Evolutionary conservation across 2,329 filamentous ascomycete genomes (phyloP).

Genomic region (Aspergillus niger): DNA sequence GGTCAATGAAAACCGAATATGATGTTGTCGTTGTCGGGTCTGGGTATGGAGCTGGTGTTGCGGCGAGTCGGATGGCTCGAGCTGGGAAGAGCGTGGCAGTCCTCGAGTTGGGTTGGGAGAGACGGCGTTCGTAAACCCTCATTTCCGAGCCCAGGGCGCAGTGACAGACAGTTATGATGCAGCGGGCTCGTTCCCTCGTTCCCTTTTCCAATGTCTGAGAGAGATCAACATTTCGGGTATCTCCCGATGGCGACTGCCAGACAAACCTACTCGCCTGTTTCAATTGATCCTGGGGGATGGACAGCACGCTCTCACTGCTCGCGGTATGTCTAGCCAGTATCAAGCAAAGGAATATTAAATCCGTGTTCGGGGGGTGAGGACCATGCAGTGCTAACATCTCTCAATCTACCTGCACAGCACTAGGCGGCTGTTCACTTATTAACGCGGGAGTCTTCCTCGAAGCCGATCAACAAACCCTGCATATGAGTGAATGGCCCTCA

Average conservation of each 20-base stretch:
- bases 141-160: not conserved
- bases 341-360: no score
- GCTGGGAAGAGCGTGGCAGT: conserved; percentile 63
- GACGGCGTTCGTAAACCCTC: conserved; percentile 51
- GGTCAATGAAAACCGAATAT: conserved; percentile 43
- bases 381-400: no score
- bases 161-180: not conserved
- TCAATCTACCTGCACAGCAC: conserved; percentile 40
- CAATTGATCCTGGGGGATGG: conserved; percentile 65
- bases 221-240: conserved; percentile 17
- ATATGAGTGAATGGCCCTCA: conserved; percentile 59
- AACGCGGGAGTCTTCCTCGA: conserved; percentile 69
- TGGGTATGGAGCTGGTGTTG: conserved; percentile 68
- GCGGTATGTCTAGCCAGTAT: conserved; percentile 46
- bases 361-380: no score
- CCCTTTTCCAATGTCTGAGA: conserved; percentile 12
- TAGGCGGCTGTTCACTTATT: conserved; percentile 65
- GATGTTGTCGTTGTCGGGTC: conserved; percentile 69
- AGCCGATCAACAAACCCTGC: conserved; percentile 58
- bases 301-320: conserved; percentile 63
- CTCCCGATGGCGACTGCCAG: conserved; percentile 27
- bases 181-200: conserved; percentile 19
- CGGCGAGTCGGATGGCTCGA: conserved; percentile 65
- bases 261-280: conserved; percentile 63
- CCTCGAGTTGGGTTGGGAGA: conserved; percentile 65